phyloP scores from a whole-genome alignment of 1,284 basidiomycete species.

The Coniferiporia weirii region DNA sequence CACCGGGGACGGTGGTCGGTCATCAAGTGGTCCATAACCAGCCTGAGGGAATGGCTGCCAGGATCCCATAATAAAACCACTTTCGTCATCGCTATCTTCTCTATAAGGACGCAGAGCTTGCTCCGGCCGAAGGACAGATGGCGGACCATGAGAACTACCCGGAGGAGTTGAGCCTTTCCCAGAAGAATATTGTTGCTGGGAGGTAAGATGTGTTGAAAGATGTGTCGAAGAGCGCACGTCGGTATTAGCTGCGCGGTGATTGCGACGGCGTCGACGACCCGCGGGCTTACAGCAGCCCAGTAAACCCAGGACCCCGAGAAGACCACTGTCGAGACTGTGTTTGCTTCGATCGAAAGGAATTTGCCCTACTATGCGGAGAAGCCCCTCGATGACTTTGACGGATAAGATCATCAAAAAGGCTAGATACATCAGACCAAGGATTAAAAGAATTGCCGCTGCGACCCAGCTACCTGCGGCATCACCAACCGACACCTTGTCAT shows the following conservation, averaged over 20 bases:
- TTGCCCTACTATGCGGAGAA: conserved; percentile 73
- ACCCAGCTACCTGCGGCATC: conserved; percentile 82
- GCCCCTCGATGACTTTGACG: conserved; percentile 80
- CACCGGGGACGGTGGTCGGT: conserved; percentile 28
- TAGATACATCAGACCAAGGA: conserved; percentile 82
- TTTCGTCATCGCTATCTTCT: conserved; percentile 76
- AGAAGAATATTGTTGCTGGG: conserved; percentile 11
- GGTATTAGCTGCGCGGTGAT: conserved; percentile 20
- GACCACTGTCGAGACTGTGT: conserved; percentile 76
- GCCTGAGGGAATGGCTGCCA: conserved; percentile 67
- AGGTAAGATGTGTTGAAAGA: conserved; percentile 5
- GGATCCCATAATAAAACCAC: conserved; percentile 77
- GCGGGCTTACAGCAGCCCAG: conserved; percentile 69
- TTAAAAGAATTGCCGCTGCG: conserved; percentile 85
- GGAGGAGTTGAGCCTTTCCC: conserved; percentile 32
- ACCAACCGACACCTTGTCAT: conserved; percentile 70
- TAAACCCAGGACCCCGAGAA: conserved; percentile 76
- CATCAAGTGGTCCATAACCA: conserved; percentile 45
- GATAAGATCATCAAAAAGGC: conserved; percentile 76
- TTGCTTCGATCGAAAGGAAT: conserved; percentile 83
- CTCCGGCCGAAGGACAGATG: conserved; percentile 72
- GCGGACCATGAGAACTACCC: conserved; percentile 45
- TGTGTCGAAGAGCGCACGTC: conserved; percentile 14
- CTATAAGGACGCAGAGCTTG: conserved; percentile 70
- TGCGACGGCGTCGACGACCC: conserved; percentile 36